These are phyloP conservation scores for Candida caryicola DNA, from an alignment of 805 yeast species.

Conservation along the genomic window DNA sequence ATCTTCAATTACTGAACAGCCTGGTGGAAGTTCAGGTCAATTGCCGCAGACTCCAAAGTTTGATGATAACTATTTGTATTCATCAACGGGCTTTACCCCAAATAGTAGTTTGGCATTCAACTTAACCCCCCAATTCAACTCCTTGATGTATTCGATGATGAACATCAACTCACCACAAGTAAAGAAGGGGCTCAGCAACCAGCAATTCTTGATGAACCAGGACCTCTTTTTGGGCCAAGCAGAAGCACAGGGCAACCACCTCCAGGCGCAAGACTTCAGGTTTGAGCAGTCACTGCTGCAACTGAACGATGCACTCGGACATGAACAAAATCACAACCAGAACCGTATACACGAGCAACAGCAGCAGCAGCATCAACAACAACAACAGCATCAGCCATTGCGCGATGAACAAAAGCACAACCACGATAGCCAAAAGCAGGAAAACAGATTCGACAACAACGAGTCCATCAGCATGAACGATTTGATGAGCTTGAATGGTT, in stretches of 20 bases:
- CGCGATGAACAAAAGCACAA: background rate
- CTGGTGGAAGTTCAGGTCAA: conserved; percentile 6
- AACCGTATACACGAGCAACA: conserved; percentile 1
- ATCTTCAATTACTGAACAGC: conserved; percentile 13
- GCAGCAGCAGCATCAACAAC: conserved; percentile 5
- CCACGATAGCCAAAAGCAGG: background rate
- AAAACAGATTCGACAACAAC: background rate
- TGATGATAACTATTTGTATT: conserved; percentile 25
- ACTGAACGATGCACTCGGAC: background rate
- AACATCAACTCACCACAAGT: conserved; percentile 31
- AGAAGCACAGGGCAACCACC: background rate
- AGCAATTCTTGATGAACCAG: conserved; percentile 24
- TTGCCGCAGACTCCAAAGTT: conserved; percentile 37
- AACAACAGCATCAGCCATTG: too few species aligned
- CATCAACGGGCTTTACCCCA: conserved; percentile 32
- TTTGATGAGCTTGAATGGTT: conserved; percentile 14
- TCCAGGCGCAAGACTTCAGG: conserved; percentile 1
- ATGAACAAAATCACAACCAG: conserved; percentile 4
- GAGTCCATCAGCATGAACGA: conserved; percentile 15
- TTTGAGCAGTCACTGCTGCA: conserved; percentile 1
- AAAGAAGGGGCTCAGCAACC: conserved; percentile 14
- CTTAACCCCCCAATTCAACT: conserved; percentile 40
- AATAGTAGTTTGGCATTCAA: conserved; percentile 23
- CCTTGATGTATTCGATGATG: conserved; percentile 39
- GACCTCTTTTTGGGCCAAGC: conserved; percentile 22